Evolutionary conservation across 1,139 yeast species (phyloP), one percentile per base, ranked within the genome.

Genomic region (Protomyces inouyei): DNA sequence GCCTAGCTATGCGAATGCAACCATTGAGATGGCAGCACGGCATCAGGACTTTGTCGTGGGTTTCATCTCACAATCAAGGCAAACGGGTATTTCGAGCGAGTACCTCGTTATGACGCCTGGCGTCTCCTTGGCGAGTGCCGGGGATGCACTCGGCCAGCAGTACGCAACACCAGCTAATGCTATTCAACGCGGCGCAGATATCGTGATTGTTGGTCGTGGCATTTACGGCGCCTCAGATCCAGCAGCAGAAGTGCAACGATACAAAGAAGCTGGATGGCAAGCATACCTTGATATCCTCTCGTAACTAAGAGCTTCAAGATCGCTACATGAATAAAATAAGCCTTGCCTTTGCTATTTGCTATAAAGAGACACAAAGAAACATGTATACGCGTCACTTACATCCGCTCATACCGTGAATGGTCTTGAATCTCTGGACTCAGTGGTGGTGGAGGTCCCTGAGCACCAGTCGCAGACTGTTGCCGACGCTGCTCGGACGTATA

Each of bases 91-190:
- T 60, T 87, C 84, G 3, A 92, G 86, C 73, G 91, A 87, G 72
- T 95, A 97, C 96, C 77, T 95, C 63, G 83, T 91, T 65, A 85
- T 95, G 92, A 93, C 98, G 0, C 99, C 99, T 0, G 99, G 99
- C 67, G 98, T 95, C 55, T 98, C 98, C 1, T 81, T 95, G 66
- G 98, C 92, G 73, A 43, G 55, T 21, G 93, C 87, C 76, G 98
- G 98, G n/a, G 99, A 93, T 75, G 85, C 85, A 0, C 81, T 93
- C 68, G 99, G 99, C 25, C 99, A 95, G 77, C 98, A 93, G 76
- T 95, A 95, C 76, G 82, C 98, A 75, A 85, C 97, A 6, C 98
- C 93, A 2, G 85, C 84, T 70, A 89, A 88, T 68, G 98, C 91
- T 36, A 79, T 89, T 8, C 74, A 83, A 28, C 84, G 87, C 3